Evolutionary conservation across 495 filamentous ascomycete genomes (phyloP).

Genomic region (Xeromyces bisporus): DNA sequence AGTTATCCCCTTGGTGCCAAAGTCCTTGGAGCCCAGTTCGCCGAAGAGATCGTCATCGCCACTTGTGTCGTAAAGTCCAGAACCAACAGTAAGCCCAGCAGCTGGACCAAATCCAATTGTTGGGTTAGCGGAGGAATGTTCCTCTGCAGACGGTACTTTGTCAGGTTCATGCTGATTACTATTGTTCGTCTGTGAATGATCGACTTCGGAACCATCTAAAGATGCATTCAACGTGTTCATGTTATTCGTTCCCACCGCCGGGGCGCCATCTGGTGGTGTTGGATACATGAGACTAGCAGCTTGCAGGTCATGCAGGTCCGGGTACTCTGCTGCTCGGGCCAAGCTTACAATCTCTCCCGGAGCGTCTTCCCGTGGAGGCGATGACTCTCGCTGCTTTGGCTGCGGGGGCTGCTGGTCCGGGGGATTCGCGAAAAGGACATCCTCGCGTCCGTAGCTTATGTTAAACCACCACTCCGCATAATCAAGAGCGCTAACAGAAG

Average conservation of each 20-base stretch:
- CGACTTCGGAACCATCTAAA: constrained; percentile 15
- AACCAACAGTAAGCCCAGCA: constrained; percentile 18
- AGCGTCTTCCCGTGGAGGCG: constrained; percentile 10
- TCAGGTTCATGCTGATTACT: constrained; percentile 4
- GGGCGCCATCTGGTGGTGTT: constrained; percentile 66
- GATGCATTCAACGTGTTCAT: constrained; percentile 12
- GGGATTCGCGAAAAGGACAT: constrained; percentile 12
- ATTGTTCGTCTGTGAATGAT: constrained; percentile 4
- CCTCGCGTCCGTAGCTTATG: constrained; percentile 12
- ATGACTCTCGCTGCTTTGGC: constrained; percentile 12
- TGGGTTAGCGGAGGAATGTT: constrained; percentile 8
- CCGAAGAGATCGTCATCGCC: constrained; percentile 50
- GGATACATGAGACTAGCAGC: constrained; percentile 59
- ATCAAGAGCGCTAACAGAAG: constrained; percentile 39
- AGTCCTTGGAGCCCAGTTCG: constrained; percentile 57
- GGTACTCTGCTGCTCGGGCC: constrained; percentile 33
- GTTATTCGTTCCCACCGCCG: constrained; percentile 18
- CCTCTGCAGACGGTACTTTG: constrained; percentile 8
- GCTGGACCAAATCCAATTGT: constrained; percentile 11
- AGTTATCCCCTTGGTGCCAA: constrained; percentile 65
- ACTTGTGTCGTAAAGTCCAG: constrained; percentile 28
- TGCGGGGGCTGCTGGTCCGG: constrained; percentile 21
- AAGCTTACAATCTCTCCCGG: constrained; percentile 25
- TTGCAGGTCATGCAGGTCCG: constrained; percentile 32
- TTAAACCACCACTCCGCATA: constrained; percentile 54